A percentile compares a stretch with the other conserved stretches of the same genome.
Evolutionary conservation across 2,329 filamentous ascomycete genomes (phyloP).

Genomic region (Chaetomium globosum): DNA sequence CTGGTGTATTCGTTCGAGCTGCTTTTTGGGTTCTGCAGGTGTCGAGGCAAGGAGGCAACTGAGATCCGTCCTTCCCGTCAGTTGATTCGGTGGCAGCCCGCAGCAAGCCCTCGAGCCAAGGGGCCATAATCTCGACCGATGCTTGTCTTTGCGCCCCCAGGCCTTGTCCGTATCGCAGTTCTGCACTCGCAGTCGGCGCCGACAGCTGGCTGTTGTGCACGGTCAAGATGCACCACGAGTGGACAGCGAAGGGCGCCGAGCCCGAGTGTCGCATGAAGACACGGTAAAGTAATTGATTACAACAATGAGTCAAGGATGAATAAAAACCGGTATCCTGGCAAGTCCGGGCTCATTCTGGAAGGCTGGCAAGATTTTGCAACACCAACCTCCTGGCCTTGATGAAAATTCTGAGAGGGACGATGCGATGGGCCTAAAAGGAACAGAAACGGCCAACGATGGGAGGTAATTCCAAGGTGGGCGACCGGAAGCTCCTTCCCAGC

Average conservation of each 20-base stretch:
- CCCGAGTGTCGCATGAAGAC: background rate
- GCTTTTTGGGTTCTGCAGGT: conserved; percentile 19
- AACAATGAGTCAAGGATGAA: background rate
- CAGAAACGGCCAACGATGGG: background rate
- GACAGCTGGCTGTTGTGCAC: background rate
- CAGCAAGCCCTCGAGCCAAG: conserved; percentile 23
- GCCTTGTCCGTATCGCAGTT: background rate
- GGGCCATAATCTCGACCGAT: conserved; percentile 1
- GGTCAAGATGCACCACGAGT: background rate
- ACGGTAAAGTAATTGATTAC: background rate
- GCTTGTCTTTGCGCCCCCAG: background rate
- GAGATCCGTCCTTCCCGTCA: conserved; percentile 22
- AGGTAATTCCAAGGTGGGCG: background rate
- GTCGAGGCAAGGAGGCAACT: conserved; percentile 21
- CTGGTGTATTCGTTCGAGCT: conserved; percentile 32
- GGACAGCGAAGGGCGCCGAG: background rate
- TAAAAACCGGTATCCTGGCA: background rate
- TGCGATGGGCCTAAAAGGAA: background rate
- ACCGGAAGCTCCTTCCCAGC: conserved; percentile 15
- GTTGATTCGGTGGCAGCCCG: conserved; percentile 35
- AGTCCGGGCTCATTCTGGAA: background rate
- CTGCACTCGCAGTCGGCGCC: background rate
- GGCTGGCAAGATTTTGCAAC: background rate
- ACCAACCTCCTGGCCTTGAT: background rate
- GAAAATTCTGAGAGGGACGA: background rate